Percentiles rank a stretch among this genome's conserved stretches.
phyloP scores from a whole-genome alignment of 1,284 basidiomycete species.

The Stereum hirsutum region DNA sequence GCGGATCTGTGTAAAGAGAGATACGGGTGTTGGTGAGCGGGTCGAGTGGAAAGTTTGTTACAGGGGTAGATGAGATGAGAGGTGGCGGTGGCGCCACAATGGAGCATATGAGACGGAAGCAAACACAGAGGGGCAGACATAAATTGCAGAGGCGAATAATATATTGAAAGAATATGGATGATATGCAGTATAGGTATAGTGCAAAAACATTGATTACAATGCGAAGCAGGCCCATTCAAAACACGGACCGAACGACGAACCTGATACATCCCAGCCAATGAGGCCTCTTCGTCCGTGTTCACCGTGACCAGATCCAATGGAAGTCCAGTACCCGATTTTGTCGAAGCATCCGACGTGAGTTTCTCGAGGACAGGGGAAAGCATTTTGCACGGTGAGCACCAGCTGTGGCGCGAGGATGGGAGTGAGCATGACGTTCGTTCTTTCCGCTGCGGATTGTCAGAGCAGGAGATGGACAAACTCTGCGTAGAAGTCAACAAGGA shows the following conservation, averaged over 20 bases:
- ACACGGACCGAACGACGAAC: slow-evolving; percentile 29
- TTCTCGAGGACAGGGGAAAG: slow-evolving; percentile 58
- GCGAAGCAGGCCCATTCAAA: too few species aligned
- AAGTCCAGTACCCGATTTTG: slow-evolving; percentile 42
- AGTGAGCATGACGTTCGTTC: neutral
- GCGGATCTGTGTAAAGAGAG: slow-evolving; percentile 33
- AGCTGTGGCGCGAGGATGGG: slow-evolving; percentile 29
- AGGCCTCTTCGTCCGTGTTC: slow-evolving; percentile 46
- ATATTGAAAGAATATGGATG: too few species aligned
- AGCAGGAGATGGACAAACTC: slow-evolving; percentile 37
- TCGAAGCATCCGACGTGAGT: slow-evolving; percentile 32
- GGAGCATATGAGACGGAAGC: neutral
- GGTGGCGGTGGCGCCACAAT: too few species aligned
- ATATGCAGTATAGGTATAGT: neutral
- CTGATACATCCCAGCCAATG: slow-evolving; percentile 39
- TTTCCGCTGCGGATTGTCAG: neutral
- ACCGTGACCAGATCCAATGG: slow-evolving; percentile 62
- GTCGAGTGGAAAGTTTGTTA: neutral
- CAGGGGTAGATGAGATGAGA: neutral
- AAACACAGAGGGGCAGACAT: too few species aligned
- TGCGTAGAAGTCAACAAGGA: slow-evolving; percentile 71
- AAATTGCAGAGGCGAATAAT: too few species aligned
- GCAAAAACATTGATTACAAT: too few species aligned
- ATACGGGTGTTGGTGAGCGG: neutral
- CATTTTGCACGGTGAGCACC: slow-evolving; percentile 66